Evolutionary conservation across 2,329 filamentous ascomycete genomes (phyloP), one percentile per base, ranked within the genome.

Genomic region (Aphanocladium album): DNA sequence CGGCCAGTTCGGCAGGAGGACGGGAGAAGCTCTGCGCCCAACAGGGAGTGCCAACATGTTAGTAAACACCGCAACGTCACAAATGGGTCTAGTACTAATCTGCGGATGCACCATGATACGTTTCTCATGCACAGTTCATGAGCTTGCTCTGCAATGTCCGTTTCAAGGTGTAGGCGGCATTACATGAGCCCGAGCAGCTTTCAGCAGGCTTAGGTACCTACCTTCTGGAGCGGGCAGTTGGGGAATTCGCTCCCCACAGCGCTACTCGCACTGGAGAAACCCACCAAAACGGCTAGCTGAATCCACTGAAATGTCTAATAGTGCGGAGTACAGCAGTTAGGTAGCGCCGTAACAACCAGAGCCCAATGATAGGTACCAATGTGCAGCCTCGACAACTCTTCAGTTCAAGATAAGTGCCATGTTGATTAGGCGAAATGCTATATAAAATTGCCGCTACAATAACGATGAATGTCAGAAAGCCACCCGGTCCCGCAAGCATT

Each of bases 121-220:
- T 25, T 55, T 30, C 12, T 14, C 6, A n/a, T 27, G 9, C 52
- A 16, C 35, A 19, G 21, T n/a, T 4, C 16, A 19, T 43, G 52
- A 23, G 12, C 25, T 55, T 17, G 7, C 21, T 43, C 23, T 43
- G 52, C 25, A 19, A 35, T 55, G 14, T 17, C 50, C 50, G 50
- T 25, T 17, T 37, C n/a, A 41, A 21, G 43, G 27, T 35, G 37
- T 4, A 54, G 35, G 21, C 58, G 58, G 58, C 30, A 60, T 60
- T 60, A 60, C 50, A 60, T 54, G 37, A 49, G 27, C n/a, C 58
- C 58, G 50, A 54, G 49, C 55, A 17, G 51, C 23, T 8, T 46
- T 46, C 27, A 25, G 41, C 23, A 33, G n/a, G 35, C 47, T n/a
- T 51, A 25, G n/a, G n/a, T n/a, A n/a, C n/a, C n/a, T n/a, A n/a